Evolutionary conservation across 352 stramenopile species (phyloP).

Genomic region (Pythium sp.): DNA sequence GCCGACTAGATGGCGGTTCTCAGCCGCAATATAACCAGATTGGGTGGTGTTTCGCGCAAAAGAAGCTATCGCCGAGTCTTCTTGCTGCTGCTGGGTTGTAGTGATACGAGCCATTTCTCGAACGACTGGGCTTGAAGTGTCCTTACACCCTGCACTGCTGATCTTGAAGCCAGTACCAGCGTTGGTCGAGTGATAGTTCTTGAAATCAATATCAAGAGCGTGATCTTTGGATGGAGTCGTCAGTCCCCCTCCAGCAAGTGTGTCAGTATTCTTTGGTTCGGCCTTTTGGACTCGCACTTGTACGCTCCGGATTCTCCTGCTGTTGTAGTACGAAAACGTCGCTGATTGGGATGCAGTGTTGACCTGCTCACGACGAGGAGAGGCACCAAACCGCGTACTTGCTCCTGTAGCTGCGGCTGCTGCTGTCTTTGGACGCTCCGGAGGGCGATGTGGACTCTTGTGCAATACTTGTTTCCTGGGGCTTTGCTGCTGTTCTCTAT

Average conservation of each 20-base stretch:
- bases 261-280: not conserved
- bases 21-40: not conserved
- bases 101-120: not conserved
- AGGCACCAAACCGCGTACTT: not conserved
- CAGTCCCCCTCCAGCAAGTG: not conserved
- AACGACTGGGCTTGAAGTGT: not conserved
- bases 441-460: constrained; percentile 5
- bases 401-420: constrained; percentile 1
- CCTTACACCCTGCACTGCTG: not conserved
- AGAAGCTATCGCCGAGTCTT: not conserved
- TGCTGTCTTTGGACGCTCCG: constrained; percentile 10
- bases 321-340: constrained; percentile 12
- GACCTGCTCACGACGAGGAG: not conserved
- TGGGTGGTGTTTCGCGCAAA: not conserved
- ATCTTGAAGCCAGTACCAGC: not conserved
- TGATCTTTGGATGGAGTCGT: not conserved
- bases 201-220: not conserved
- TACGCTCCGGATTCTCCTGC: constrained; percentile 5
- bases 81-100: not conserved
- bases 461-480: not conserved
- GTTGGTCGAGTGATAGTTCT: not conserved
- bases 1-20: not conserved
- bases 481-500: not conserved
- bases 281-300: not conserved
- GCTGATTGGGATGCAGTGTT: constrained; percentile 12